Percentiles rank a stretch among this genome's conserved stretches.
These are phyloP conservation scores for Neotropicomus parvogracilis DNA, from an alignment of 1,284 basidiomycete genomes.

Conservation along the genomic window DNA sequence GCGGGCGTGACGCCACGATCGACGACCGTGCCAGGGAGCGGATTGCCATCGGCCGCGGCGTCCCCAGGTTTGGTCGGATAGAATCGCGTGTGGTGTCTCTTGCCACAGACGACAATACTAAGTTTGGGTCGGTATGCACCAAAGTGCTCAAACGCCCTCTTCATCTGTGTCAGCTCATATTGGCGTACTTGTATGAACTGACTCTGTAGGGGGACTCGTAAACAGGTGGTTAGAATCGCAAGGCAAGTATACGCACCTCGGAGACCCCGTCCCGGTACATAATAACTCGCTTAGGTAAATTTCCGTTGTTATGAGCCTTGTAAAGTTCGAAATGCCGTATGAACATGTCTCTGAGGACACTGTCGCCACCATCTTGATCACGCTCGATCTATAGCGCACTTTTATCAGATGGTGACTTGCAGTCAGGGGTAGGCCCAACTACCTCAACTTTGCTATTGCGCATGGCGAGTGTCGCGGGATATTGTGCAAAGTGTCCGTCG, in stretches of 20 bases:
- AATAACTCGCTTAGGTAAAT: slow-evolving; percentile 59
- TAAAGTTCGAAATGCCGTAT: slow-evolving; percentile 62
- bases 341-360: slow-evolving; percentile 55
- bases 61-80: slow-evolving; percentile 52
- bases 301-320: slow-evolving; percentile 44
- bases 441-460: slow-evolving; percentile 68
- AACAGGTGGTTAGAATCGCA: not conserved
- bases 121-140: slow-evolving; percentile 57
- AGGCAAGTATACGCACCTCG: slow-evolving; percentile 43
- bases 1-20: slow-evolving; percentile 66
- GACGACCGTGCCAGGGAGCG: slow-evolving; percentile 71
- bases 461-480: slow-evolving; percentile 62
- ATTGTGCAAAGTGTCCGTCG: slow-evolving; percentile 65
- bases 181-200: slow-evolving; percentile 60
- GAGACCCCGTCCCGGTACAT: slow-evolving; percentile 76
- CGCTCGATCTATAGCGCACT: slow-evolving; percentile 54
- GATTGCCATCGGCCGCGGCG: slow-evolving; percentile 64
- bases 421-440: slow-evolving; percentile 10
- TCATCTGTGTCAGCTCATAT: slow-evolving; percentile 56
- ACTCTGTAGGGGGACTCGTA: slow-evolving; percentile 41
- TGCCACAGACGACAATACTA: slow-evolving; percentile 73
- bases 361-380: slow-evolving; percentile 35
- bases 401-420: not conserved
- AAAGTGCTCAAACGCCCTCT: slow-evolving; percentile 55
- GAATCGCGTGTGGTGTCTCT: slow-evolving; percentile 72